Base-by-base conservation (phyloP, 345 rosid genomes). In the Theobroma cacao region DNA sequence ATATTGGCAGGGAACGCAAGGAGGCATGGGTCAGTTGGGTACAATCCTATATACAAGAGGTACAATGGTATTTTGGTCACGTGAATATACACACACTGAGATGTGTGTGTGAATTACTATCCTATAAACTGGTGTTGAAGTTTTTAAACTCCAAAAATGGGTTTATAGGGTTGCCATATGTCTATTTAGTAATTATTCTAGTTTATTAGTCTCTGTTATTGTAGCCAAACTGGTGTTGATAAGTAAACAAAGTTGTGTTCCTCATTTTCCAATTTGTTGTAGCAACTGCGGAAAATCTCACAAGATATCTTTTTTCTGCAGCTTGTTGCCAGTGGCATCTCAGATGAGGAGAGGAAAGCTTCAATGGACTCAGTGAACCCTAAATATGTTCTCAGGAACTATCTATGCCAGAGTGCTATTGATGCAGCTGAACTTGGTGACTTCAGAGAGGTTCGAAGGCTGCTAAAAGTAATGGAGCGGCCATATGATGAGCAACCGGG, bases 21-120 rank as follows among this genome's bases (percentile, higher is more conserved):
- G 99, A 89, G 86, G 93, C 97, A 28, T 96, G 99, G 99, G 88
- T 80, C 79, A 84, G 82, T 82, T 96, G 98, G 99, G 92, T 94
- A 80, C 87, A 84, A 83, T 78, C 88, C 78, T 96, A 96, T 80
- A 86, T 90, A 75, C 91, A 92, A 10, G 99, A 96, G 98, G 98
- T 96, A 92, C 22, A 33, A 13, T 45, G 33, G 45, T 38, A 33
- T 58, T 67, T 62, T 77, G 56, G 43, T 58, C 45, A 12, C 34
- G 14, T 62, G 14, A 56, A 75, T 43, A 28, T 26, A 50, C 8
- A 59, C 2, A 15, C 18, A 28, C 69, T 6, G 3, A 36, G 4
- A 15, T 30, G 40, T 4, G 5, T 0, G 0, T 20, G 48, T 20
- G 11, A 33, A 58, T 58, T 4, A 26, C 26, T 58, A 58, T 56